phyloP scores from a whole-genome alignment of 2,329 filamentous ascomycete genomes.

The Aspergillus quadricinctus region DNA sequence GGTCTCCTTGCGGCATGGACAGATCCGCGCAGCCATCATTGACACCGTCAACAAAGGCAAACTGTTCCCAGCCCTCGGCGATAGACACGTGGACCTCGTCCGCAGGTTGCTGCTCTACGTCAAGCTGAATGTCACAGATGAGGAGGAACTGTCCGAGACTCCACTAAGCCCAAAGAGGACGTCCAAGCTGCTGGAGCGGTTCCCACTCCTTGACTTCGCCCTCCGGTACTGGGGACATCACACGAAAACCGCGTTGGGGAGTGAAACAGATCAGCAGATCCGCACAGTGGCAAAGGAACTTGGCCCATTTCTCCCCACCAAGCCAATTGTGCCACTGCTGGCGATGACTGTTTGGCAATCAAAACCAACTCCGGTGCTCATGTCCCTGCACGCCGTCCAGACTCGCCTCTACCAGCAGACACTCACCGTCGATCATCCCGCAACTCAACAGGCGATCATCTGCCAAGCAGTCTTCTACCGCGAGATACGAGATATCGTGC shows the following conservation, averaged over 20 bases:
- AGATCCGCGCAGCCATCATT: slow-evolving; percentile 28
- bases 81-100: slow-evolving; percentile 32
- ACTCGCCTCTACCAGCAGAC: slow-evolving; percentile 29
- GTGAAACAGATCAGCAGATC: slow-evolving; percentile 31
- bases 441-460: slow-evolving; percentile 48
- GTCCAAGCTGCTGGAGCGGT: slow-evolving; percentile 26
- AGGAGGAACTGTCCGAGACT: slow-evolving; percentile 28
- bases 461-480: slow-evolving; percentile 44
- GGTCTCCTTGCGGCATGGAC: slow-evolving; percentile 33
- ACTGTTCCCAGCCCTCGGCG: slow-evolving; percentile 25
- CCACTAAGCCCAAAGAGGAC: slow-evolving; percentile 24
- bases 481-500: slow-evolving; percentile 20
- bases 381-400: slow-evolving; percentile 24
- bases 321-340: slow-evolving; percentile 42
- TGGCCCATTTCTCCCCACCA: slow-evolving; percentile 45
- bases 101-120: slow-evolving; percentile 32
- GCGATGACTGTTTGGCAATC: slow-evolving; percentile 47
- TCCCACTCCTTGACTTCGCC: slow-evolving; percentile 44
- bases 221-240: slow-evolving; percentile 47
- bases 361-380: slow-evolving; percentile 26
- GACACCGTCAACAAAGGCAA: slow-evolving; percentile 31
- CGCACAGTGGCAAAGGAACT: slow-evolving; percentile 44
- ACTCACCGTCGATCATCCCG: slow-evolving; percentile 35
- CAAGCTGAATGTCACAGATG: slow-evolving; percentile 25
- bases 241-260: slow-evolving; percentile 40